Conservation (phyloP, 2,329 filamentous ascomycete genomes). For the Exophiala sp. region DNA sequence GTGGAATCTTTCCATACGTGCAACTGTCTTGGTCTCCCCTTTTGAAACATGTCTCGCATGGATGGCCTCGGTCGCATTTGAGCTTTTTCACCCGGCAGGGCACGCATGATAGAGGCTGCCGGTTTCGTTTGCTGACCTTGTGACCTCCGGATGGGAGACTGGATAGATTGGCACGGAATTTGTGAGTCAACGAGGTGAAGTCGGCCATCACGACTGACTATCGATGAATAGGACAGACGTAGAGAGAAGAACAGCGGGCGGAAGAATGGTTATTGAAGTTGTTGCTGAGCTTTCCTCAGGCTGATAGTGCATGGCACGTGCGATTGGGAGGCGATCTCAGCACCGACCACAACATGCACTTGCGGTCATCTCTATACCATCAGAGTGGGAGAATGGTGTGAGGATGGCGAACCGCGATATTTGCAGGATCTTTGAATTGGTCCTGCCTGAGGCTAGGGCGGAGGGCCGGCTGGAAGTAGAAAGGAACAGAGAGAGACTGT, state of each 20-base stretch:
- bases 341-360: too few relatives aligned
- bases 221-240: neutral
- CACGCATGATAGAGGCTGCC: conserved; percentile 65
- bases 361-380: too few relatives aligned
- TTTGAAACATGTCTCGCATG: conserved; percentile 53
- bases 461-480: too few relatives aligned
- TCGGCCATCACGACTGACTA: conserved; percentile 13
- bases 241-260: neutral
- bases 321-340: too few relatives aligned
- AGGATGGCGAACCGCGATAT: too few relatives aligned
- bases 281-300: too few relatives aligned
- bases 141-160: conserved; percentile 40
- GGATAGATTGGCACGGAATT: conserved; percentile 57
- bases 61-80: conserved; percentile 37
- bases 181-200: conserved; percentile 24
- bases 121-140: conserved; percentile 74
- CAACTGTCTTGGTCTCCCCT: conserved; percentile 73
- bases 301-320: too few relatives aligned
- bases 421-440: too few relatives aligned
- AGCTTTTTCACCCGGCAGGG: conserved; percentile 40
- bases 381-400: too few relatives aligned
- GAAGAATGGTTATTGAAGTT: neutral
- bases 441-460: too few relatives aligned
- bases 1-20: conserved; percentile 59
- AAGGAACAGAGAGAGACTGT: too few relatives aligned